Base-by-base conservation (phyloP, 345 rosid genomes). In the Clarkia xantiana region DNA sequence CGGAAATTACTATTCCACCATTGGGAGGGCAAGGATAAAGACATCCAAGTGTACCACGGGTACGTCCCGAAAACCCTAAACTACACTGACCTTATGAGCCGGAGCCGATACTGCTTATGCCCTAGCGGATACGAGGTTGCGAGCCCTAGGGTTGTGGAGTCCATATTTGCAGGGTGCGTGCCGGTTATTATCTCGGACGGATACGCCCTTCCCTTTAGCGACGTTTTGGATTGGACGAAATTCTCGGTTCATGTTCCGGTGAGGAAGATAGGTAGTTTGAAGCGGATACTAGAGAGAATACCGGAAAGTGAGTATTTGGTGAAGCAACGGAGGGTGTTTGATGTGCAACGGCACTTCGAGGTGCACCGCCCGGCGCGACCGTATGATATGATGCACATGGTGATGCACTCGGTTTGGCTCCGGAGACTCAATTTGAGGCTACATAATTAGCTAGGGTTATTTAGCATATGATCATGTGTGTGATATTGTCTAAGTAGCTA, bases 91-190 rank as follows among this genome's bases (percentile, higher is more conserved):
- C 38, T 68, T 38, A 71, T 75, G 64, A 49, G 63, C 20, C 59
- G 14, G 34, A 63, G 60, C 61, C 63, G 61, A 62, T 75, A 65
- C 41, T 75, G 81, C 50, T 44, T 69, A 39, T 71, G 81, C 64
- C 81, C 75, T 0, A 75, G 81, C 29, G 77, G 81, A 4, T 66
- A 44, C 23, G 76, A 75, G 54, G 76, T 74, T 10, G 79, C 79
- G 4, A 74, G 79, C 18, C 79, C 76, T 6, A 59, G 80, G 51
- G 14, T 69, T 9, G 72, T 64, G 0, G 81, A 71, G 52, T 56
- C 81, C 0, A 23, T 76, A 45, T 10, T 52, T 18, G 50, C 70
- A 1, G 75, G 72, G 1, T 76, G 81, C n/a, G 69, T 76, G 7
- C 77, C 77, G 4, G 77, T 71, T 40, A 53, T 71, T 10, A 54